These are phyloP conservation scores for Thymus mandschuricus DNA, from an alignment of 257 asterid species.

Conservation along the genomic window DNA sequence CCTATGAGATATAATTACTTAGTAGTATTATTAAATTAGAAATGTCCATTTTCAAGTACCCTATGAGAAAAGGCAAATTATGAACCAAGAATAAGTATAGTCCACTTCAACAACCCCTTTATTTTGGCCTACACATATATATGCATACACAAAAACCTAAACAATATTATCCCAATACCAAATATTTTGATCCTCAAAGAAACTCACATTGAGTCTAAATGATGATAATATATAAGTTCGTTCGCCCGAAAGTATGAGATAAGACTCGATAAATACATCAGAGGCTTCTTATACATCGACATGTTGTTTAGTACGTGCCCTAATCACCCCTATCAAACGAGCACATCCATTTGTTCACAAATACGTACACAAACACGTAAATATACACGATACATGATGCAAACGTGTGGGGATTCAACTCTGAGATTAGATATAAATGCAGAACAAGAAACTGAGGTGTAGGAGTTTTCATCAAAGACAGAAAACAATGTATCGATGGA, in stretches of 20 bases:
- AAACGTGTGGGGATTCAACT: conserved; percentile 8
- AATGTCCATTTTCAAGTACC: conserved; percentile 32
- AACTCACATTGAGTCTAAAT: not conserved
- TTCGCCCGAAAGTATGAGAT: too few relatives aligned
- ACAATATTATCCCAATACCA: not conserved
- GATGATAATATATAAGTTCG: not conserved
- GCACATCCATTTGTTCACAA: too few relatives aligned
- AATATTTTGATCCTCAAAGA: not conserved
- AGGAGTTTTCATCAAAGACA: conserved; percentile 32
- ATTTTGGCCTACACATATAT: not conserved
- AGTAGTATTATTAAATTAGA: not conserved
- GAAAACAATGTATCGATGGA: conserved; percentile 41
- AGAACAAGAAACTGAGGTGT: conserved; percentile 20
- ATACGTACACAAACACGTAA: not conserved
- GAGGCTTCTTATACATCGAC: too few relatives aligned
- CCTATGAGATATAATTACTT: conserved; percentile 4
- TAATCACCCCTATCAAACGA: too few relatives aligned
- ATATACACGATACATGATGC: not conserved
- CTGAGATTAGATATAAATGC: conserved; percentile 30
- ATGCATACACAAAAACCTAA: not conserved
- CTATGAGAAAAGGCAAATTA: conserved; percentile 32
- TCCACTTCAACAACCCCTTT: conserved; percentile 25
- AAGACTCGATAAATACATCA: too few relatives aligned
- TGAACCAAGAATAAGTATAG: conserved; percentile 32
- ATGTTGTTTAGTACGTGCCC: too few relatives aligned